Conservation (phyloP, 1,284 basidiomycete species). For the Neotropicomus parvogracilis region DNA sequence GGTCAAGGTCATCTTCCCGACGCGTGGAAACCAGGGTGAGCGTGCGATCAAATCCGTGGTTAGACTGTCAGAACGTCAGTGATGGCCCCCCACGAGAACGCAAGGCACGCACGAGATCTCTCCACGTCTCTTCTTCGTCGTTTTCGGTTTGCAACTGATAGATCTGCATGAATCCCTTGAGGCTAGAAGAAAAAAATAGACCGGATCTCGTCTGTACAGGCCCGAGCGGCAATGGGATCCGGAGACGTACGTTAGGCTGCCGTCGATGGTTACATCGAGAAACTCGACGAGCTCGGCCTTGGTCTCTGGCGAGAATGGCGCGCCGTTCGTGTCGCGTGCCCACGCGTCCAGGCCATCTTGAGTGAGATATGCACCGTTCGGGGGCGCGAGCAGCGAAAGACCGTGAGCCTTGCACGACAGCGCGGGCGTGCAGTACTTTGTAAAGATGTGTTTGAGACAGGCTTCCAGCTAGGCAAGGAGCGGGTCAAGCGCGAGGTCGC, state of each 20-base stretch:
- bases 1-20: constrained; percentile 46
- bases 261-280: constrained; percentile 68
- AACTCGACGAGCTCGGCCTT: constrained; percentile 74
- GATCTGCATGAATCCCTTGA: constrained; percentile 75
- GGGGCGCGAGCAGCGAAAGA: constrained; percentile 42
- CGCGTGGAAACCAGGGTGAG: constrained; percentile 57
- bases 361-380: constrained; percentile 55
- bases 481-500: background rate
- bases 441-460: constrained; percentile 67
- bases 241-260: constrained; percentile 64
- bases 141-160: constrained; percentile 79
- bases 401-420: constrained; percentile 13
- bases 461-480: constrained; percentile 48
- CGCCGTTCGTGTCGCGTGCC: constrained; percentile 74
- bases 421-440: constrained; percentile 64
- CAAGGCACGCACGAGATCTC: constrained; percentile 56
- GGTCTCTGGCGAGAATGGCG: constrained; percentile 66
- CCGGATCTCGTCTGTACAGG: constrained; percentile 2
- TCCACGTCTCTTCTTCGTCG: constrained; percentile 80
- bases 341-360: constrained; percentile 63
- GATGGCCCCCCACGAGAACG: background rate
- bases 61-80: constrained; percentile 42
- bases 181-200: constrained; percentile 41
- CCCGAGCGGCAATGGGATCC: background rate
- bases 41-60: constrained; percentile 69